phyloP scores from a whole-genome alignment of 768 basidiomycete species.

The Suillus luteus region DNA sequence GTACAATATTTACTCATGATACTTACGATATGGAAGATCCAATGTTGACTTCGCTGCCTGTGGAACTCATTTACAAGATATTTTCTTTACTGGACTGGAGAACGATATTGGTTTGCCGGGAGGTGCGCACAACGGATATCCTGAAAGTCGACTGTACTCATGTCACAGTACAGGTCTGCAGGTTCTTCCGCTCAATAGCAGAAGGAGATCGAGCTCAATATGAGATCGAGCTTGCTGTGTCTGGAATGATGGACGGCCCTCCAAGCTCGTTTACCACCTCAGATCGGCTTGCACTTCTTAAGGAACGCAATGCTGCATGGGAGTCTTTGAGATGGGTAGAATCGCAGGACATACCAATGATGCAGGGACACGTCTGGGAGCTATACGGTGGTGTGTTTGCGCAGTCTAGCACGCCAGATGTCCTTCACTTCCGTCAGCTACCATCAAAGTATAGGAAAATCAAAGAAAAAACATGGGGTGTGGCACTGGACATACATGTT shows the following conservation, averaged over 20 bases:
- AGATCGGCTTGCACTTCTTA: slow-evolving; percentile 42
- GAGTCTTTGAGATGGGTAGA: slow-evolving; percentile 38
- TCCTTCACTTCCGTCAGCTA: slow-evolving; percentile 47
- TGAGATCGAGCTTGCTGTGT: slow-evolving; percentile 45
- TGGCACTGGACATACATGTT: slow-evolving; percentile 38
- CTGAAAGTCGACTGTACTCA: neutral
- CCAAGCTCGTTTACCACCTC: slow-evolving; percentile 28
- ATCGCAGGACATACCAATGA: slow-evolving; percentile 40
- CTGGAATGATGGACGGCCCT: slow-evolving; percentile 45
- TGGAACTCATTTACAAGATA: slow-evolving; percentile 28
- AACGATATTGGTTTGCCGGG: slow-evolving; percentile 30
- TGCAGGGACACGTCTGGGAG: slow-evolving; percentile 52
- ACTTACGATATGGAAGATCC: neutral
- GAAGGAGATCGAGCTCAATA: slow-evolving; percentile 39
- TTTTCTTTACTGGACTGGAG: slow-evolving; percentile 24
- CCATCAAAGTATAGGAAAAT: slow-evolving; percentile 53
- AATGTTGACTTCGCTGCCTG: slow-evolving; percentile 23
- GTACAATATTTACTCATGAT: neutral
- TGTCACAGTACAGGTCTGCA: slow-evolving; percentile 33
- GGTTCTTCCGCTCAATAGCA: slow-evolving; percentile 30
- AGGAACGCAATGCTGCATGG: slow-evolving; percentile 42
- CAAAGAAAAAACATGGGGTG: slow-evolving; percentile 45
- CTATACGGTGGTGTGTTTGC: slow-evolving; percentile 59
- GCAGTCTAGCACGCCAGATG: slow-evolving; percentile 33
- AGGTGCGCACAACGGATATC: slow-evolving; percentile 19